phyloP scores from a whole-genome alignment of 2,329 filamentous ascomycete species.

The Sphaerulina musiva region DNA sequence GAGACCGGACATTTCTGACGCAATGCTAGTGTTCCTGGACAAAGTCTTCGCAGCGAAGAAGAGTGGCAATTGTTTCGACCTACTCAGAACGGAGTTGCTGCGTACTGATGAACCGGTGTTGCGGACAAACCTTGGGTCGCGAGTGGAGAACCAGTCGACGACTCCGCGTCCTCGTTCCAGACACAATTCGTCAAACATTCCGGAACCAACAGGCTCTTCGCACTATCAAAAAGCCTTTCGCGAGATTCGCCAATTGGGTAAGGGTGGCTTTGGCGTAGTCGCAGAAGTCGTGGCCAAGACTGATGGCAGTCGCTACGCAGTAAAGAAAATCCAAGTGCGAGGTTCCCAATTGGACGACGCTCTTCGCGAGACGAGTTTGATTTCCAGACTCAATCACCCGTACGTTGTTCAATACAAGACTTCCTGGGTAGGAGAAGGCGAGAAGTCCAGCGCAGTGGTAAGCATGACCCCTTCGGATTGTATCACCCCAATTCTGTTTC shows the following conservation, averaged over 20 bases:
- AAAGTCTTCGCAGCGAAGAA: conserved; percentile 88
- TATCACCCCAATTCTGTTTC: no score
- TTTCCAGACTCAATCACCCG: conserved; percentile 90
- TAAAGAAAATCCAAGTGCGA: conserved; percentile 88
- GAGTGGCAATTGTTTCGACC: conserved; percentile 71
- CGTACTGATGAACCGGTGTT: conserved; percentile 45
- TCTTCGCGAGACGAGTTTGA: conserved; percentile 74
- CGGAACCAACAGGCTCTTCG: conserved; percentile 44
- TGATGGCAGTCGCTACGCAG: conserved; percentile 86
- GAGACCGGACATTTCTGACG: conserved; percentile 62
- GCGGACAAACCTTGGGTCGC: conserved; percentile 11
- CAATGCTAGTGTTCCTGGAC: conserved; percentile 70
- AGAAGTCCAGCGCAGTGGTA: conserved; percentile 13
- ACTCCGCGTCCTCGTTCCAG: conserved; percentile 28
- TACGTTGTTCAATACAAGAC: conserved; percentile 86
- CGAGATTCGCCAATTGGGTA: conserved; percentile 80
- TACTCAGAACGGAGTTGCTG: conserved; percentile 54
- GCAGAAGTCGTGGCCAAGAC: conserved; percentile 92
- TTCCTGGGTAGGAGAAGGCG: conserved; percentile 80
- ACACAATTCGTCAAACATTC: conserved; percentile 29
- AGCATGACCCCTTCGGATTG: no score
- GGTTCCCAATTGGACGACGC: conserved; percentile 69
- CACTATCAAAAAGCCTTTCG: conserved; percentile 86
- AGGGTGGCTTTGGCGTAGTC: conserved; percentile 92
- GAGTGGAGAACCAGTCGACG: conserved; percentile 10